A percentile compares a stretch with the other conserved stretches of the same genome.
Evolutionary conservation across 2,329 filamentous ascomycete species (phyloP).

Genomic region (Fusarium gaditjirri): DNA sequence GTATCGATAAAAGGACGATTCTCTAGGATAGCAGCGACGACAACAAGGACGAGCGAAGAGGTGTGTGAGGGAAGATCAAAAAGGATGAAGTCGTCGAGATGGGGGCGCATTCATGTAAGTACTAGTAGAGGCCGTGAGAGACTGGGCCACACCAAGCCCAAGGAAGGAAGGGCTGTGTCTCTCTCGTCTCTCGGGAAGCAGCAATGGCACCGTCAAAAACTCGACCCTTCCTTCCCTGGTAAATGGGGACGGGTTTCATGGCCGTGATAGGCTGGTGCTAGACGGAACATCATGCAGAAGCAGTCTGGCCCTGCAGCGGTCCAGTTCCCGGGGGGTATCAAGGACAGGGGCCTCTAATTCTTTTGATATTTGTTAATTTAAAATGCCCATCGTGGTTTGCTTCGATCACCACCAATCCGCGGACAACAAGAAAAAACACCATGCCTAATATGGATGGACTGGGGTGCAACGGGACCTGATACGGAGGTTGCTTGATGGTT

Average conservation of each 20-base stretch:
- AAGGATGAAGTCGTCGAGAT: constrained; percentile 14
- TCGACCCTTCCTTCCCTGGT: constrained; percentile 20
- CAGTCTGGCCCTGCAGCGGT: constrained; percentile 3
- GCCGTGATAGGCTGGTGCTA: constrained; percentile 30
- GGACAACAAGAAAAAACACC: constrained; percentile 4
- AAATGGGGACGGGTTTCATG: constrained; percentile 26
- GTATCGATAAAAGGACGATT: constrained; percentile 39
- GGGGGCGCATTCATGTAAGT: constrained; percentile 32
- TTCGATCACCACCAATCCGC: constrained; percentile 30
- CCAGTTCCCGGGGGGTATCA: constrained; percentile 1
- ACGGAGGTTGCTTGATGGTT: not conserved
- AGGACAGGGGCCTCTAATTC: constrained; percentile 22
- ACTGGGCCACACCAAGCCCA: constrained; percentile 18
- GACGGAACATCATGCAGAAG: constrained; percentile 27
- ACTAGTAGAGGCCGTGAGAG: constrained; percentile 1
- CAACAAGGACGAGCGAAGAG: constrained; percentile 25
- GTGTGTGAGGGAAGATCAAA: constrained; percentile 22
- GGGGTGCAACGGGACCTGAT: constrained; percentile 11
- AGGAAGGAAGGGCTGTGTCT: constrained; percentile 26
- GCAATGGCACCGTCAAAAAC: constrained; percentile 5
- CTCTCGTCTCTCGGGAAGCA: constrained; percentile 20
- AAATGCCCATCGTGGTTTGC: constrained; percentile 25
- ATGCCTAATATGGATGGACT: constrained; percentile 27
- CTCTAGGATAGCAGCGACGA: constrained; percentile 28
- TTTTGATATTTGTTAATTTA: constrained; percentile 37